These are phyloP conservation scores for Fusarium devonianum DNA, from an alignment of 2,329 filamentous ascomycete species.

Conservation along the genomic window DNA sequence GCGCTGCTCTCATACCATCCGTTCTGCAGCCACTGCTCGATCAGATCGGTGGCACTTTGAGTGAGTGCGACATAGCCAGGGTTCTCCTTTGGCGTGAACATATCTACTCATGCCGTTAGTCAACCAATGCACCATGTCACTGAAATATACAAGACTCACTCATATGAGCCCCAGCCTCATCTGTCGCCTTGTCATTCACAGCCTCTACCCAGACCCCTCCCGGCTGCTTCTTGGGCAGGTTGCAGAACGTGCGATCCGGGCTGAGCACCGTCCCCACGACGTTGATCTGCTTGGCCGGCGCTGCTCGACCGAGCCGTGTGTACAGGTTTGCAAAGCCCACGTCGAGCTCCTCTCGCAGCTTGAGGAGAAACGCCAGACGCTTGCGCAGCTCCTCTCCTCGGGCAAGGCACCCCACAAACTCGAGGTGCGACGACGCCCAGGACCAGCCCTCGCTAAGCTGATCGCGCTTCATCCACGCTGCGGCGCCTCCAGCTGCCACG, in stretches of 20 bases:
- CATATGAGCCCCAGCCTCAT: slow-evolving; percentile 85
- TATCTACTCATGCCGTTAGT: slow-evolving; percentile 52
- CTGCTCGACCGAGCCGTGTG: slow-evolving; percentile 78
- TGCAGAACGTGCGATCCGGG: slow-evolving; percentile 86
- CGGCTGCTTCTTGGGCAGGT: slow-evolving; percentile 68
- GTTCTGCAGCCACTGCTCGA: slow-evolving; percentile 69
- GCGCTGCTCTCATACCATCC: slow-evolving; percentile 70
- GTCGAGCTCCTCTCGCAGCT: slow-evolving; percentile 67
- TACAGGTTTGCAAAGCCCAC: slow-evolving; percentile 89
- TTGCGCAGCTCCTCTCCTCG: slow-evolving; percentile 82
- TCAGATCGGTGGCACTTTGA: slow-evolving; percentile 69
- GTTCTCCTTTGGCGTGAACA: slow-evolving; percentile 78
- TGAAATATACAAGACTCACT: slow-evolving; percentile 51
- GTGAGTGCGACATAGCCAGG: slow-evolving; percentile 74
- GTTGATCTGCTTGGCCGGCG: slow-evolving; percentile 60
- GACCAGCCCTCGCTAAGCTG: slow-evolving; percentile 76
- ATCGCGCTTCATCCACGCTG: slow-evolving; percentile 85
- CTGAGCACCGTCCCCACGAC: slow-evolving; percentile 68
- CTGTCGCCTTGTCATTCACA: slow-evolving; percentile 78
- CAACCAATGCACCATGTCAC: neutral
- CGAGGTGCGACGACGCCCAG: slow-evolving; percentile 90
- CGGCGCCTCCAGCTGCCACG: slow-evolving; percentile 81
- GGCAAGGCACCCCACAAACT: slow-evolving; percentile 90
- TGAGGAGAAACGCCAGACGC: slow-evolving; percentile 73
- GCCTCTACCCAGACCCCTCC: slow-evolving; percentile 71